Evolutionary conservation across 306 rosid genomes (phyloP), one percentile per base, ranked within the genome.

Genomic region (Sphenostylis stenocarpa): DNA sequence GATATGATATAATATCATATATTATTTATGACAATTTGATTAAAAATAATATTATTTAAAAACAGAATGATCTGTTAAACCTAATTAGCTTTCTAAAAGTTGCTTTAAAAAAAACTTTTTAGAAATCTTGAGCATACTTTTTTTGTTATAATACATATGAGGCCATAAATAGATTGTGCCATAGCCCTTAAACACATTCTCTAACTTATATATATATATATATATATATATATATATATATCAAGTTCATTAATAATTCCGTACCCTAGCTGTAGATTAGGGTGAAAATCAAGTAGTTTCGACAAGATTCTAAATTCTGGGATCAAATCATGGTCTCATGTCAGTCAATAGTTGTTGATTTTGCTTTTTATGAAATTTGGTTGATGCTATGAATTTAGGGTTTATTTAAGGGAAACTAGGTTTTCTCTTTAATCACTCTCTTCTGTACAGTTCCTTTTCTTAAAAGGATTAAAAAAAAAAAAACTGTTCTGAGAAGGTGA

Each of bases 401-500:
- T 17, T 38, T 56, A 16, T 16, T 7, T 3, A 60, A 43, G 14
- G 39, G 60, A 20, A 80, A 72, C 55, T 52, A 24, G n/a, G 75
- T 55, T 6, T 29, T 58, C 13, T 47, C 43, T 56, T 45, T 38
- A 48, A 60, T 39, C 26, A 31, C 53, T 55, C 24, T 23, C 19
- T 26, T 75, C 71, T 34, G 14, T 47, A 39, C 10, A 29, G 4
- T 44, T 11, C 41, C 43, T 51, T 64, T 67, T 31, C 60, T 15
- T 63, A 52, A 43, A 58, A 58, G 11, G 28, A 16, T 16, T 67
- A 57, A 39, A 39, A 48, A 75, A 8, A 41, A 6, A 13, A 56
- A 10, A 58, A 15, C 13, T 60, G 6, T 15, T 57, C 69, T 79
- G 77, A 5, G 13, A 82, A 72, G 0, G 17, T 76, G 88, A 72